Evolutionary conservation across 306 rosid genomes (phyloP), one percentile per base, ranked within the genome.

Genomic region (Fragaria vesca): DNA sequence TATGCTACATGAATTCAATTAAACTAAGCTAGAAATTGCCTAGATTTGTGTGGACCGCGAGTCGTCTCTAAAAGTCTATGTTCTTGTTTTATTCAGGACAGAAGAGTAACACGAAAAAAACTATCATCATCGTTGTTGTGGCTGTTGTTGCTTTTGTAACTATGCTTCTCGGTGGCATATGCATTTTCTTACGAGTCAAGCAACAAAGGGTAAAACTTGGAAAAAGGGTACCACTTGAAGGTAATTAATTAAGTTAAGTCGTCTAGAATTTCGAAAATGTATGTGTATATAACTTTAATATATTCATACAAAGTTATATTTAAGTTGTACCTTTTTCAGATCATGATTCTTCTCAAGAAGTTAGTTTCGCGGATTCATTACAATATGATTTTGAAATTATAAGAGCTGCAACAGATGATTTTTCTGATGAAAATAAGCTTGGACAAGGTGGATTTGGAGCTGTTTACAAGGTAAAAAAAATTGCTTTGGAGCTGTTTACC

Each of bases 381-480:
- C 71, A 67, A n/a, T 38, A 67, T n/a, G 71, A 67, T 11, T 67
- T 67, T 67, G 50, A 38, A 67, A 3, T 8, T 67, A 67, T 66
- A 66, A 18, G 50, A 66, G 20, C 50, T 20, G 71, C 48, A 20
- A 66, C 71, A 2, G 16, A 66, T 66, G 71, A 66, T 26, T 66
- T 66, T 38, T 66, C 47, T 8, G 47, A 66, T 13, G 71, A 40
- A 24, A 58, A 58, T 58, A 58, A 58, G 65, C 65, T 58, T 9
- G 65, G 65, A 26, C 65, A 58, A 58, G 65, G 65, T 58, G 65
- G 65, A 45, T 45, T 45, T 45, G 12, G 12, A 58, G 5, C 40
- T 38, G 40, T 38, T 38, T 38, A 38, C 42, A 38, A 38, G 42
- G 42, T 38, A 36, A 36, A 4, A 21, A 57, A 26, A 12, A 8